phyloP scores from a whole-genome alignment of 345 rosid genomes.

The Pistacia integerrima region DNA sequence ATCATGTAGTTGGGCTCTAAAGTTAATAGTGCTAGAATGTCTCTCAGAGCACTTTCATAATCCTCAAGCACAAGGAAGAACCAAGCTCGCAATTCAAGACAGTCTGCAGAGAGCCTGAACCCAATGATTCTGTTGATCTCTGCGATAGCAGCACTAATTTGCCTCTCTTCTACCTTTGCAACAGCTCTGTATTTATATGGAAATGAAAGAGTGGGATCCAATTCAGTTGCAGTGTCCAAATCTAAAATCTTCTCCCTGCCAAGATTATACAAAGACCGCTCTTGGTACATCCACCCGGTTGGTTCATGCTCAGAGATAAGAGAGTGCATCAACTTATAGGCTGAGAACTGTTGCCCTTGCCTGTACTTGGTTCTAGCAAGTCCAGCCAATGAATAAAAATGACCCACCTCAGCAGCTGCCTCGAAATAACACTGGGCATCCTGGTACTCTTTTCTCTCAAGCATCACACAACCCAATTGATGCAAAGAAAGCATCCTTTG shows the following conservation, averaged over 20 bases:
- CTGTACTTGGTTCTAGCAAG: slow-evolving; percentile 76
- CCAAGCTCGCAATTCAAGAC: slow-evolving; percentile 91
- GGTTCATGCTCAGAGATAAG: slow-evolving; percentile 62
- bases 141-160: slow-evolving; percentile 57
- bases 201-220: slow-evolving; percentile 79
- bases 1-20: slow-evolving; percentile 69
- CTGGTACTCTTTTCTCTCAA: slow-evolving; percentile 60
- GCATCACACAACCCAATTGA: slow-evolving; percentile 75
- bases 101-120: slow-evolving; percentile 73
- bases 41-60: slow-evolving; percentile 70
- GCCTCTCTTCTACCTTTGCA: slow-evolving; percentile 55
- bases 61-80: slow-evolving; percentile 68
- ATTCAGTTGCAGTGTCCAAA: slow-evolving; percentile 65
- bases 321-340: slow-evolving; percentile 64
- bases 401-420: slow-evolving; percentile 72
- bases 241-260: slow-evolving; percentile 65
- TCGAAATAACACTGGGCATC: slow-evolving; percentile 64
- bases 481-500: slow-evolving; percentile 79
- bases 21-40: slow-evolving; percentile 65
- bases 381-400: slow-evolving; percentile 82
- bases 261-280: slow-evolving; percentile 67
- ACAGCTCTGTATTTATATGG: slow-evolving; percentile 88
- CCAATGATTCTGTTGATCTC: slow-evolving; percentile 69
- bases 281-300: slow-evolving; percentile 98
- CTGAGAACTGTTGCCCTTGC: slow-evolving; percentile 70